Base-by-base conservation (phyloP, 495 filamentous ascomycete genomes). In the Sordaria brevicollis region DNA sequence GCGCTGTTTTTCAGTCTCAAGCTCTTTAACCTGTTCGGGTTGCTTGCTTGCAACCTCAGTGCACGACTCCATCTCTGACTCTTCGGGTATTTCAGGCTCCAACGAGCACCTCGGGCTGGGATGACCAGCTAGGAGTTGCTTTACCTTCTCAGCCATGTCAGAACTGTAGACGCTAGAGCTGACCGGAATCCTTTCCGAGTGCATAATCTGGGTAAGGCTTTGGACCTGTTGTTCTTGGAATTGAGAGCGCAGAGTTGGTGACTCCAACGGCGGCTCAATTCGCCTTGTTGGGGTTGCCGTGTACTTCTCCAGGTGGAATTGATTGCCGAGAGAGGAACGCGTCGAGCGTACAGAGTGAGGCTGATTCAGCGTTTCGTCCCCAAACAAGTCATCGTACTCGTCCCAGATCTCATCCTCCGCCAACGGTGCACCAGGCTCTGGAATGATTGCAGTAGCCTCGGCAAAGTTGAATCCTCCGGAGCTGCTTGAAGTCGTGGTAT, bases 361-460 rank as follows among this genome's bases (percentile, higher is more conserved):
- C 13, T 74, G 70, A 65, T 71, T 73, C 35, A 78, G 70, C 3
- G 72, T 74, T 33, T 82, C 80, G 62, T 93, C 88, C 71, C 91
- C 91, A 67, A 97, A 86, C 17, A 96, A 82, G 75, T 98, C 95
- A 76, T 97, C 90, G 72, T 95, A 98, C 78, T 99, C 93, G 41
- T 91, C 88, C 95, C 95, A 99, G 19, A 97, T 85, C 75, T 98
- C 95, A 74, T 98, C 95, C 72, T 93, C 90, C 17, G 82, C 88
- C 5, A 88, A 83, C 8, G 84, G 87, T 8, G 86, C 84, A 35
- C 79, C 83, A 11, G 86, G 81, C 17, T 80, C 76, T 5, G 90
- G 91, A 41, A 90, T 76, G 4, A 91, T 79, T 31, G 90, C 90
- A 11, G 86, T 90, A 7, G 87, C 85, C 7, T 83, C 84, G 19